Conservation (phyloP, 768 basidiomycete species). For the Mycena albidolilacea region DNA sequence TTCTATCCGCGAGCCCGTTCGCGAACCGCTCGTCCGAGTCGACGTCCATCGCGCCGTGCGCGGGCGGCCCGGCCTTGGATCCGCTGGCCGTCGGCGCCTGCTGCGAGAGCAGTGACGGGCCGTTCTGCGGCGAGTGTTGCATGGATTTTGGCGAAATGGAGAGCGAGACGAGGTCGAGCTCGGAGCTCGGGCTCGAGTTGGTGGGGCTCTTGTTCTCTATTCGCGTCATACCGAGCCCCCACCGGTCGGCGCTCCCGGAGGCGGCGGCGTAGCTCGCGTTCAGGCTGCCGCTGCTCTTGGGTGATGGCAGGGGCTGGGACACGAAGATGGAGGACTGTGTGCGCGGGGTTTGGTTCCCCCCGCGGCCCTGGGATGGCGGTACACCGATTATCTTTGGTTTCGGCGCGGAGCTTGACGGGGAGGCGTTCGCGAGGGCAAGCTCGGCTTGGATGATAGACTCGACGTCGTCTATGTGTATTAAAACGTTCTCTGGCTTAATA, state of each 20-base stretch:
- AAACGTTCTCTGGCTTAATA: conserved; percentile 97
- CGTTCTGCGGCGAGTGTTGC: conserved; percentile 46
- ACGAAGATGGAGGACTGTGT: conserved; percentile 89
- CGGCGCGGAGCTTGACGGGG: conserved; percentile 59
- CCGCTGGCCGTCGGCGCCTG: conserved; percentile 64
- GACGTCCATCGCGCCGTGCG: conserved; percentile 41
- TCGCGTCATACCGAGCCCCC: conserved; percentile 93
- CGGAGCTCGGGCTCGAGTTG: conserved; percentile 33
- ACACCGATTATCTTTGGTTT: conserved; percentile 88
- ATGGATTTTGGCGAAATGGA: conserved; percentile 33
- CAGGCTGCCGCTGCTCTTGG: conserved; percentile 47
- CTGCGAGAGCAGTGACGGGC: conserved; percentile 83
- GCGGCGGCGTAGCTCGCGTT: conserved; percentile 30
- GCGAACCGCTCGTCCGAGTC: conserved; percentile 35
- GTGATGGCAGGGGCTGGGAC: conserved; percentile 93
- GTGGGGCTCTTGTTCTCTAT: conserved; percentile 64
- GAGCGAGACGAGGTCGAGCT: conserved; percentile 35
- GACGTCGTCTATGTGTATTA: conserved; percentile 97
- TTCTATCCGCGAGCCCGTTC: conserved; percentile 64
- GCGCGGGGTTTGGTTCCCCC: conserved; percentile 96
- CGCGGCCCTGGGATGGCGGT: conserved; percentile 91
- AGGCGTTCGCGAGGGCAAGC: conserved; percentile 62
- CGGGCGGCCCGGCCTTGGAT: conserved; percentile 42
- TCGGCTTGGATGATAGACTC: conserved; percentile 93
- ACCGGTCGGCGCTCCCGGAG: conserved; percentile 78